Percentiles rank a stretch among this genome's conserved stretches.
phyloP scores from a whole-genome alignment of 345 rosid species.

The Arabidopsis thaliana region TAIR10.1 NC_003070.9:11847501-11848000 shows the following conservation, averaged over 20 bases:
- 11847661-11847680: constrained; percentile 60
- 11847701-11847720: constrained; percentile 60
- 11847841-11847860: constrained; percentile 55
- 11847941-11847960: constrained; percentile 60
- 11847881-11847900: constrained; percentile 50
- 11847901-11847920: constrained; percentile 57
- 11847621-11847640: constrained; percentile 61
- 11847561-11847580: constrained; percentile 66
- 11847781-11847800: constrained; percentile 56
- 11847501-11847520: constrained; percentile 67
- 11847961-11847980: constrained; percentile 55
- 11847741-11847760: constrained; percentile 57
- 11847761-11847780: constrained; percentile 54
- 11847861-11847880: constrained; percentile 67
- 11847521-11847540: constrained; percentile 60
- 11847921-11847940: constrained; percentile 66
- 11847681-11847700: constrained; percentile 77
- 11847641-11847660: constrained; percentile 59
- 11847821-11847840: constrained; percentile 74
- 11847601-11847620: constrained; percentile 60
- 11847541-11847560: constrained; percentile 56
- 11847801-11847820: constrained; percentile 65
- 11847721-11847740: constrained; percentile 59
- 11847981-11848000: constrained; percentile 62
- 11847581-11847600: constrained; percentile 63